Percentiles rank a stretch among this genome's conserved stretches.
Conservation (phyloP, 2,329 filamentous ascomycete genomes). For the Alternaria triticimaculans region DNA sequence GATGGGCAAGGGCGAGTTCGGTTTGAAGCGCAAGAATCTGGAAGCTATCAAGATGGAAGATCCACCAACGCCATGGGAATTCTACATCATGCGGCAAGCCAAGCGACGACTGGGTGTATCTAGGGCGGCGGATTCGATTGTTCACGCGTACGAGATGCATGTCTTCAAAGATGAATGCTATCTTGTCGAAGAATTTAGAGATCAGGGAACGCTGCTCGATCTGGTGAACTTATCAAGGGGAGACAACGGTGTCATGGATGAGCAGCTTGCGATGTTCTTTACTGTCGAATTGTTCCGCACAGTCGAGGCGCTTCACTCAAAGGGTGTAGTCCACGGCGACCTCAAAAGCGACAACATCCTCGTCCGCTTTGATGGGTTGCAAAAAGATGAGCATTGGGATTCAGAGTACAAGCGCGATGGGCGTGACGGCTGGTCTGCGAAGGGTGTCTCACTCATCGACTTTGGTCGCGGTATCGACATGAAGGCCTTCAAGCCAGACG, state of each 20-base stretch:
- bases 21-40: slow-evolving; percentile 64
- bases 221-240: slow-evolving; percentile 85
- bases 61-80: slow-evolving; percentile 90
- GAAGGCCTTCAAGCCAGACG: slow-evolving; percentile 76
- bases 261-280: slow-evolving; percentile 94
- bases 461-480: slow-evolving; percentile 96
- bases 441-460: slow-evolving; percentile 88
- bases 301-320: slow-evolving; percentile 82
- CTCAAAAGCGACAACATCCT: slow-evolving; percentile 96
- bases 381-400: slow-evolving; percentile 57
- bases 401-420: slow-evolving; percentile 76
- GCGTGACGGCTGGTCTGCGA: slow-evolving; percentile 75
- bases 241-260: slow-evolving; percentile 82
- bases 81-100: slow-evolving; percentile 88
- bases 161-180: slow-evolving; percentile 90
- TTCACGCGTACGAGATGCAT: slow-evolving; percentile 88
- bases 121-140: slow-evolving; percentile 77
- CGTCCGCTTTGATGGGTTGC: slow-evolving; percentile 72
- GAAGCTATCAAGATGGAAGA: slow-evolving; percentile 96
- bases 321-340: slow-evolving; percentile 86
- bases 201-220: slow-evolving; percentile 92
- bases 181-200: slow-evolving; percentile 83
- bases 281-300: slow-evolving; percentile 88
- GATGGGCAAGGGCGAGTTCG: slow-evolving; percentile 69
- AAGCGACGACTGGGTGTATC: slow-evolving; percentile 75